Percentiles rank a stretch among this genome's conserved stretches.
phyloP scores from a whole-genome alignment of 352 stramenopile genomes.

The Globisporangium acanthophoron region DNA sequence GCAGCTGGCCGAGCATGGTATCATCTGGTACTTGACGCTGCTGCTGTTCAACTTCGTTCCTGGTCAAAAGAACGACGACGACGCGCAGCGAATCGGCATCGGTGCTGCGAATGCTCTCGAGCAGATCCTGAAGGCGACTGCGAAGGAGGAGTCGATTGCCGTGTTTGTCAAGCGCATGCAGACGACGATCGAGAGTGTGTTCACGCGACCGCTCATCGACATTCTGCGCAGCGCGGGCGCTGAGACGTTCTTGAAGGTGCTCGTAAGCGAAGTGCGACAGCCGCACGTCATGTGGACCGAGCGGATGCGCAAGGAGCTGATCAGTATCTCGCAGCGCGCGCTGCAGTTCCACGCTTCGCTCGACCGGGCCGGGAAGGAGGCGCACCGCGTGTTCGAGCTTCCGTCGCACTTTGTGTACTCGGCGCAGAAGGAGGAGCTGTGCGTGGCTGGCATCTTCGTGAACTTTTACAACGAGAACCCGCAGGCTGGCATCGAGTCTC shows the following conservation, averaged over 20 bases:
- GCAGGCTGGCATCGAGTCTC: slow-evolving; percentile 59
- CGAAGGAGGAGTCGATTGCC: slow-evolving; percentile 66
- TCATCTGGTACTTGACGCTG: slow-evolving; percentile 83
- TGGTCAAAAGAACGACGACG: slow-evolving; percentile 19
- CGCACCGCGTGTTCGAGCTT: slow-evolving; percentile 74
- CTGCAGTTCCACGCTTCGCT: slow-evolving; percentile 67
- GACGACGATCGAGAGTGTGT: slow-evolving; percentile 77
- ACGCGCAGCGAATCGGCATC: slow-evolving; percentile 67
- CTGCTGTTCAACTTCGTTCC: slow-evolving; percentile 64
- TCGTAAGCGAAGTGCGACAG: slow-evolving; percentile 67
- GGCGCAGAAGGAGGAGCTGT: slow-evolving; percentile 80
- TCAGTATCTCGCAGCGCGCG: slow-evolving; percentile 53
- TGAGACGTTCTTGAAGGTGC: slow-evolving; percentile 62
- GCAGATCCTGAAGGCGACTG: slow-evolving; percentile 58
- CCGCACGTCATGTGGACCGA: slow-evolving; percentile 87
- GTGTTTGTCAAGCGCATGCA: slow-evolving; percentile 81
- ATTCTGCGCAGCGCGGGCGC: slow-evolving; percentile 57
- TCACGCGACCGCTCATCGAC: slow-evolving; percentile 72
- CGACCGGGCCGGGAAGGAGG: slow-evolving; percentile 45
- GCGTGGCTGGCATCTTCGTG: slow-evolving; percentile 83
- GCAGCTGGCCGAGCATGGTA: slow-evolving; percentile 73
- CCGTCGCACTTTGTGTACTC: slow-evolving; percentile 71
- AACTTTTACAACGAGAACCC: slow-evolving; percentile 88
- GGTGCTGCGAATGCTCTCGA: slow-evolving; percentile 68
- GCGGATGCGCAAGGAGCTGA: slow-evolving; percentile 74